Percentiles rank a stretch among this genome's conserved stretches.
These are phyloP conservation scores for Polytrichum commune DNA, from an alignment of 225 moss, liverwort and hornwort genomes.

Conservation along the genomic window DNA sequence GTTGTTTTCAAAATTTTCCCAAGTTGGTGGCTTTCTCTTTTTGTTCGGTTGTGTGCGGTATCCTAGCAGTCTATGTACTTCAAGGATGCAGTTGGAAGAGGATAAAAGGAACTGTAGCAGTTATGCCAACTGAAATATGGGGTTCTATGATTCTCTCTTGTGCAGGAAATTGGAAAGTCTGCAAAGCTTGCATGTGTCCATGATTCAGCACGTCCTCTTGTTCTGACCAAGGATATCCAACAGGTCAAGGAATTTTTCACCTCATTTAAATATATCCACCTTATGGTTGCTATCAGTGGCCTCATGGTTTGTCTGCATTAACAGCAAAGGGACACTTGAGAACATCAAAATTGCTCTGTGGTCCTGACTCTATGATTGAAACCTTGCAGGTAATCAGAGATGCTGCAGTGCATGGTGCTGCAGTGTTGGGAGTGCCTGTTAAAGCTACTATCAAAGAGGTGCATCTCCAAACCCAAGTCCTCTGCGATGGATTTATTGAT, in stretches of 20 bases:
- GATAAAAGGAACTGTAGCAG: too few relatives aligned
- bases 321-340: too few relatives aligned
- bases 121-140: too few relatives aligned
- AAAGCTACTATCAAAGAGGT: conserved; percentile 98
- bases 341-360: too few relatives aligned
- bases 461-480: not conserved
- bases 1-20: too few relatives aligned
- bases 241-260: conserved; percentile 36
- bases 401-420: conserved; percentile 77
- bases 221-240: conserved; percentile 60
- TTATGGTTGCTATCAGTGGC: not conserved
- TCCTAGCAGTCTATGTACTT: too few relatives aligned
- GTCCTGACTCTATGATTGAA: not conserved
- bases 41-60: too few relatives aligned
- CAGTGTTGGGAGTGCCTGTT: conserved; percentile 88
- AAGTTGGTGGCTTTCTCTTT: too few relatives aligned
- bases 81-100: too few relatives aligned
- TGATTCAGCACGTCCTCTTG: conserved; percentile 92
- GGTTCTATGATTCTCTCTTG: too few relatives aligned
- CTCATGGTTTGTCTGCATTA: not conserved
- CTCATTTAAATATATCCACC: not conserved
- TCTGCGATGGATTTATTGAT: not conserved
- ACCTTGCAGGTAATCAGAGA: conserved; percentile 67
- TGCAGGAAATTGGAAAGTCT: conserved; percentile 59
- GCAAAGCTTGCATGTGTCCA: conserved; percentile 92